Conservation (phyloP, 345 rosid species). For the Hevea brasiliensis region DNA sequence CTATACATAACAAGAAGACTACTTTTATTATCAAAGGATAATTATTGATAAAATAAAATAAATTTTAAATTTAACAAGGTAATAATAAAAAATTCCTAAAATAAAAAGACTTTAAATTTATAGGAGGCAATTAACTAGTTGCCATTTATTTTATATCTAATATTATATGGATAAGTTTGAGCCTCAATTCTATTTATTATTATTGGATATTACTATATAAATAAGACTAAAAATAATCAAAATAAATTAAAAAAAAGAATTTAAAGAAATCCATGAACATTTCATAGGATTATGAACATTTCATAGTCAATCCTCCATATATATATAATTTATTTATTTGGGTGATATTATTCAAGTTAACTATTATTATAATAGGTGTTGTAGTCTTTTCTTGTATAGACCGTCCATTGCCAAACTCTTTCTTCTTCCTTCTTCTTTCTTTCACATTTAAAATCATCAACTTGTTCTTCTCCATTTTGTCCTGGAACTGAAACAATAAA, state of each 20-base stretch:
- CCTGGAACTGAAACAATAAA: not conserved
- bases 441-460: not conserved
- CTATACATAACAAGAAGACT: too few relatives aligned
- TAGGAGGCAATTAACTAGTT: not conserved
- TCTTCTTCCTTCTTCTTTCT: not conserved
- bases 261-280: not conserved
- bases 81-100: too few relatives aligned
- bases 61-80: too few relatives aligned
- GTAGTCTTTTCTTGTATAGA: not conserved
- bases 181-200: not conserved
- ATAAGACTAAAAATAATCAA: not conserved
- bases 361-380: not conserved
- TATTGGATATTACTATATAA: not conserved
- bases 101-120: too few relatives aligned
- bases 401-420: conserved; percentile 4
- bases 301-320: not conserved
- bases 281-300: not conserved
- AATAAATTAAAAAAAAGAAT: not conserved
- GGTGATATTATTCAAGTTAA: too few relatives aligned
- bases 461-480: not conserved
- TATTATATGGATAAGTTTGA: too few relatives aligned
- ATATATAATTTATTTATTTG: not conserved
- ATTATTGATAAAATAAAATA: too few relatives aligned
- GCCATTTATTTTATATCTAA: not conserved
- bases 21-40: too few relatives aligned